phyloP scores from a whole-genome alignment of 768 basidiomycete species.

The Sarcodon aspratus region DNA sequence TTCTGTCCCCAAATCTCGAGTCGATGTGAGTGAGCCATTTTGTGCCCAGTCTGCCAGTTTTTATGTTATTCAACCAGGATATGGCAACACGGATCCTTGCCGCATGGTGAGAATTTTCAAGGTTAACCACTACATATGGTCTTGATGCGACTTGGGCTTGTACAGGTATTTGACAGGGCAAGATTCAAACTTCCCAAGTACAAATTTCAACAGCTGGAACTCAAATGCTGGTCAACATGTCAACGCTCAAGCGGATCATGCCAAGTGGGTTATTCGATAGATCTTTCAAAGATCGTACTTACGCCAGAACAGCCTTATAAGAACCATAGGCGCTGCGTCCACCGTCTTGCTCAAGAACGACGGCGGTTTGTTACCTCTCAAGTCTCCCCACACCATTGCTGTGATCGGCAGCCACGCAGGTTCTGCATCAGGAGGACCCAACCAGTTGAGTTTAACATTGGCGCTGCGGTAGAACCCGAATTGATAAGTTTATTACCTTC shows the following conservation, averaged over 20 bases:
- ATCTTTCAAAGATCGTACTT: not conserved
- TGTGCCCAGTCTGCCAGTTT: too few species aligned
- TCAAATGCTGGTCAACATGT: constrained; percentile 19
- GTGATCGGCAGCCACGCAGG: constrained; percentile 34
- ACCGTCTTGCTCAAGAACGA: constrained; percentile 55
- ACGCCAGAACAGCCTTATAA: constrained; percentile 24
- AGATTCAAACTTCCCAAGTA: constrained; percentile 40
- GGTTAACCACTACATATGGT: too few species aligned
- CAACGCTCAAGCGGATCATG: constrained; percentile 26
- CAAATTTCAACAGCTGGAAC: constrained; percentile 44
- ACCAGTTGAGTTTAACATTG: constrained; percentile 41
- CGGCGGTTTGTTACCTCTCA: constrained; percentile 31
- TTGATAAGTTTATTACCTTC: constrained; percentile 3
- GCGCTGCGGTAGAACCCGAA: constrained; percentile 9
- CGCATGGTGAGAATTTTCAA: constrained; percentile 31
- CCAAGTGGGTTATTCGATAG: not conserved
- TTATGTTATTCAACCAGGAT: constrained; percentile 24
- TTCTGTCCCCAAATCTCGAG: constrained; percentile 4
- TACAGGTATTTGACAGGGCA: constrained; percentile 35
- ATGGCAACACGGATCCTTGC: constrained; percentile 62
- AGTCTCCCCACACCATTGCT: constrained; percentile 34
- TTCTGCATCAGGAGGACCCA: constrained; percentile 34
- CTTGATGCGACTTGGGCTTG: constrained; percentile 12
- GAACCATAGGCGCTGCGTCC: constrained; percentile 48
- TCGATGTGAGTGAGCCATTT: constrained; percentile 4